Base-by-base conservation (phyloP, 2,329 filamentous ascomycete genomes). In the Aspergillus sp. region DNA sequence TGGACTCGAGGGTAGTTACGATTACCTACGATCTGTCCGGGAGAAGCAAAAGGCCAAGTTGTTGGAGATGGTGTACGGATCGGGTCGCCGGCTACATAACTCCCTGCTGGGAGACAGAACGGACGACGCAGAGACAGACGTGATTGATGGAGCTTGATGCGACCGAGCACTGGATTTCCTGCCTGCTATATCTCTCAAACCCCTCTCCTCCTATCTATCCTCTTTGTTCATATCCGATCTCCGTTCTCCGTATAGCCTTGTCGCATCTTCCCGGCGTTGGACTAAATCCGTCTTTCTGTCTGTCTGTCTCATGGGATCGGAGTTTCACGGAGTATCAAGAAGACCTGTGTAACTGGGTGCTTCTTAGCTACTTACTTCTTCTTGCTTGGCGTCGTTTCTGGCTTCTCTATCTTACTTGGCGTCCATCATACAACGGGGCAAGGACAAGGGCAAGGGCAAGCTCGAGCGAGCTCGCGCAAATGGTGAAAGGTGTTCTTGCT, bases 41-140 rank as follows among this genome's bases (percentile, higher is more conserved):
- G 85, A 91, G 64, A 84, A 84, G 65, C 94, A 97, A 78, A 95
- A 94, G 81, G 85, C 86, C 59, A 92, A 91, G 76, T 80, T 95
- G 67, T 87, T 95, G 84, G 88, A 94, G 78, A 86, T 90, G 76
- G 77, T 96, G 2, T 94, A 90, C 73, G 89, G 87, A 4, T 74
- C 77, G 2, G 77, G 77, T 18, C 71, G 73, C 52, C 72, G 66
- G 52, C 5, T 70, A 11, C 66, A 69, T 3, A 63, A 59, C 18
- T 63, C 73, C 2, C 65, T 73, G 49, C 59, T 74, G 20, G 57
- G 64, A 10, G 64, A 67, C 24, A 59, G 58, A 14, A 61, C 67
- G 22, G 67, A 67, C n/a, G 62, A 67, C 49, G 24, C 53, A 22
- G 60, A 52, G 10, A 42, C 55, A 26, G 59, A 67, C 32, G 52